Percentiles rank a stretch among this genome's conserved stretches.
Evolutionary conservation across 805 yeast genomes (phyloP).

Genomic region (Pichia heedii): DNA sequence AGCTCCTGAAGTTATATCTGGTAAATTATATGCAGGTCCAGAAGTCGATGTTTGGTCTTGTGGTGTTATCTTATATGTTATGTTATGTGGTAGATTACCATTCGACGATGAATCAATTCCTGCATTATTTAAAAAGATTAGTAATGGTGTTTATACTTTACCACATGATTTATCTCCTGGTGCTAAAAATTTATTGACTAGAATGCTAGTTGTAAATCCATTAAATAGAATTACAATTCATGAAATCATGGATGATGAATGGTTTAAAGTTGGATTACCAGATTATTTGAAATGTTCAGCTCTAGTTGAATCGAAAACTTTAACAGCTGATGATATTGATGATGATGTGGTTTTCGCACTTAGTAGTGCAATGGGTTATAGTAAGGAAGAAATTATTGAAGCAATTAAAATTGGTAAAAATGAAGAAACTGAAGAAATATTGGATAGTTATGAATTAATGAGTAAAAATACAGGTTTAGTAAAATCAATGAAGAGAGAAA

Average conservation of each 20-base stretch:
- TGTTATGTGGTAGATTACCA: constrained; percentile 93
- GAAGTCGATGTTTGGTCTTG: constrained; percentile 98
- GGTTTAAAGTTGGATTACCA: constrained; percentile 80
- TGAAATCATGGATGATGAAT: constrained; percentile 87
- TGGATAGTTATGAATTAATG: constrained; percentile 79
- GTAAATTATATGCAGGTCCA: constrained; percentile 93
- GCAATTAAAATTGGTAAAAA: constrained; percentile 37
- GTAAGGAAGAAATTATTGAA: constrained; percentile 70
- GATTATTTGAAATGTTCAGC: constrained; percentile 66
- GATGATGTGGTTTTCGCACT: constrained; percentile 69
- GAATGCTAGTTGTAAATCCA: constrained; percentile 93
- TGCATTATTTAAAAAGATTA: constrained; percentile 82
- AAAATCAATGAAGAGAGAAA: constrained; percentile 46
- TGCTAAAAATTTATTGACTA: constrained; percentile 70
- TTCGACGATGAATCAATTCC: constrained; percentile 96
- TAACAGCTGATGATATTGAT: constrained; percentile 41
- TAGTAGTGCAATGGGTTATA: constrained; percentile 81
- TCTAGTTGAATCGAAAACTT: constrained; percentile 24
- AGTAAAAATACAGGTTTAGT: constrained; percentile 68
- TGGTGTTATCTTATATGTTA: constrained; percentile 90
- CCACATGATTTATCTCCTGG: constrained; percentile 84
- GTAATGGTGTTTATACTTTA: constrained; percentile 84
- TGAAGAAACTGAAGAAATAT: constrained; percentile 58
- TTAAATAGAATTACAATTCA: constrained; percentile 86
- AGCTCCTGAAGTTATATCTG: constrained; percentile 94